Base-by-base conservation (phyloP, 2,329 filamentous ascomycete genomes). In the Shiraia sp. region DNA sequence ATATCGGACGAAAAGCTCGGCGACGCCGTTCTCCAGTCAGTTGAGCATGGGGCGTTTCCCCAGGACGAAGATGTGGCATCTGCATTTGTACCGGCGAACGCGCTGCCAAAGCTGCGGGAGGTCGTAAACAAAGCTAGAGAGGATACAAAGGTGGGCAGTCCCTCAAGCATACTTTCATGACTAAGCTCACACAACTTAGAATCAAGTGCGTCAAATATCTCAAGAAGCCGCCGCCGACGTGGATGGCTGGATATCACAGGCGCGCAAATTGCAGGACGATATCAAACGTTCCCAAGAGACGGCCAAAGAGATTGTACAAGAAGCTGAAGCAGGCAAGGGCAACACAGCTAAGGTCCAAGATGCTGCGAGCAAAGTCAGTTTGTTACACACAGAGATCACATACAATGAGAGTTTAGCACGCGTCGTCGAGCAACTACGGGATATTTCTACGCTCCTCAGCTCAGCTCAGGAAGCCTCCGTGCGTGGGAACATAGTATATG, bases 181-280 rank as follows among this genome's bases (percentile, higher is more conserved):
- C 9, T 24, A 32, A 15, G 40, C 46, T 55, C 27, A 56, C 13
- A 32, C 9, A 36, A 19, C 8, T 31, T 39, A 88, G 83, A 72
- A 79, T 45, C 85, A 95, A 57, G 86, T 97, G 44, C 86, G 85
- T 51, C 69, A 75, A 15, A 81, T 93, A 48, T 95, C 91, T 69
- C 81, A 83, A 61, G 83, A 90, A 53, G 87, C 84, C 13, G 87
- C 85, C 42, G 81, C 85, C 27, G 87, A 95, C 59, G 86, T 96
- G 36, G 87, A 90, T 62, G 81, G 85, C 36, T 97, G 92, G 92
- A 88, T 95, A 42, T 74, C 78, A 36, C 89, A 93, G 67, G 90
- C 91, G 33, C 89, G 89, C 69, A 82, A 85, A 37, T 80, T 96
- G 6, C 89, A 95, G 66, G 81, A 85, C 48, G 92, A 96, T 63